These are phyloP conservation scores for Harringtonia aguacate DNA, from an alignment of 2,329 filamentous ascomycete species.

Conservation along the genomic window DNA sequence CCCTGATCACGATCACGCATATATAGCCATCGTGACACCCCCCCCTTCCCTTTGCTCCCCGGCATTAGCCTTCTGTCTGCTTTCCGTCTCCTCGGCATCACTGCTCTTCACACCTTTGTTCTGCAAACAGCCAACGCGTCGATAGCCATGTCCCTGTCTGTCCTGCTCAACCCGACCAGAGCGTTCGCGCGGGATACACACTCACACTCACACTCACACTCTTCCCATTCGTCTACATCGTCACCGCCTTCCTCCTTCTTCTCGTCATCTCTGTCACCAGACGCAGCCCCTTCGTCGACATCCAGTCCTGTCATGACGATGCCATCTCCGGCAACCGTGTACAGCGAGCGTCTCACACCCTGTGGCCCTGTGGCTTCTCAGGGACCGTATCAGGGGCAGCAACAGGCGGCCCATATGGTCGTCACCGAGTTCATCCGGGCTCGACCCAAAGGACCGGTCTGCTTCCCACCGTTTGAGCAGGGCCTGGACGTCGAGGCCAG, in stretches of 20 bases:
- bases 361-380: too few species aligned
- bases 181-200: background rate
- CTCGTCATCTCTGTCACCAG: too few species aligned
- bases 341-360: constrained; percentile 6
- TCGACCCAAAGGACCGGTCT: constrained; percentile 51
- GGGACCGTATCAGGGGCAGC: background rate
- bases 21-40: too few species aligned
- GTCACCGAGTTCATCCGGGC: constrained; percentile 8
- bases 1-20: too few species aligned
- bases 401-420: background rate
- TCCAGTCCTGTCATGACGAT: background rate
- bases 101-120: background rate
- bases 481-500: constrained; percentile 45
- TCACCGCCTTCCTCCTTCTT: background rate
- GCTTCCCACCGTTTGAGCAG: constrained; percentile 62
- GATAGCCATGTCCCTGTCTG: constrained; percentile 5
- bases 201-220: background rate
- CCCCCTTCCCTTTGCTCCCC: background rate
- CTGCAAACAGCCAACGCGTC: background rate
- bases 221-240: background rate
- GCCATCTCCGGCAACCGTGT: constrained; percentile 7
- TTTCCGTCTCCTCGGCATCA: constrained; percentile 10
- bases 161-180: background rate
- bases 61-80: constrained; percentile 3
- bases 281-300: background rate